These are phyloP conservation scores for Phialophora tarda DNA, from an alignment of 2,329 filamentous ascomycete species.

Conservation along the genomic window DNA sequence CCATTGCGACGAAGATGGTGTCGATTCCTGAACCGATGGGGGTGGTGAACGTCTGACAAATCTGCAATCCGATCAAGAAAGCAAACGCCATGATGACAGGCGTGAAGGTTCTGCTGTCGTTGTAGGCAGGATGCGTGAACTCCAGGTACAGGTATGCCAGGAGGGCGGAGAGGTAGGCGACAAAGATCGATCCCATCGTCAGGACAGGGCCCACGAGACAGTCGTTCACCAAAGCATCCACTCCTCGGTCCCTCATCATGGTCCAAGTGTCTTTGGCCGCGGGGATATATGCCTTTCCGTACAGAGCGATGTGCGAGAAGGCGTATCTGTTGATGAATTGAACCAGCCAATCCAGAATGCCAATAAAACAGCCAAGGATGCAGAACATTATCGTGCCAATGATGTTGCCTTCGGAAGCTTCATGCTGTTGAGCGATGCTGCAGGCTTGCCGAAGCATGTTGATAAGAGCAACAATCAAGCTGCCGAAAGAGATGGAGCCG, in stretches of 20 bases:
- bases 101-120: constrained; percentile 69
- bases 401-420: constrained; percentile 71
- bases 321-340: constrained; percentile 91
- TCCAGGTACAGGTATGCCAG: constrained; percentile 85
- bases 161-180: constrained; percentile 80
- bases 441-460: constrained; percentile 82
- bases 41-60: constrained; percentile 86
- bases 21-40: constrained; percentile 88
- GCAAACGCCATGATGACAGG: constrained; percentile 80
- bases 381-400: constrained; percentile 72
- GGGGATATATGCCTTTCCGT: constrained; percentile 84
- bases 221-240: constrained; percentile 88
- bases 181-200: constrained; percentile 79
- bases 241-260: constrained; percentile 89
- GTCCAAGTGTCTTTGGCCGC: constrained; percentile 89
- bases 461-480: constrained; percentile 82
- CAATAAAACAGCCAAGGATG: constrained; percentile 75
- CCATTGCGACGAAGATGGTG: constrained; percentile 84
- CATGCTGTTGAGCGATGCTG: constrained; percentile 73
- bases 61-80: constrained; percentile 88
- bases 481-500: constrained; percentile 86
- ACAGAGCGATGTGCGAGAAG: constrained; percentile 90
- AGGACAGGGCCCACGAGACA: constrained; percentile 76
- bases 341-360: constrained; percentile 81
- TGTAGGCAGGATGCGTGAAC: constrained; percentile 81